Conservation (phyloP, 768 basidiomycete species). For the Panaeolus papilionaceus region DNA sequence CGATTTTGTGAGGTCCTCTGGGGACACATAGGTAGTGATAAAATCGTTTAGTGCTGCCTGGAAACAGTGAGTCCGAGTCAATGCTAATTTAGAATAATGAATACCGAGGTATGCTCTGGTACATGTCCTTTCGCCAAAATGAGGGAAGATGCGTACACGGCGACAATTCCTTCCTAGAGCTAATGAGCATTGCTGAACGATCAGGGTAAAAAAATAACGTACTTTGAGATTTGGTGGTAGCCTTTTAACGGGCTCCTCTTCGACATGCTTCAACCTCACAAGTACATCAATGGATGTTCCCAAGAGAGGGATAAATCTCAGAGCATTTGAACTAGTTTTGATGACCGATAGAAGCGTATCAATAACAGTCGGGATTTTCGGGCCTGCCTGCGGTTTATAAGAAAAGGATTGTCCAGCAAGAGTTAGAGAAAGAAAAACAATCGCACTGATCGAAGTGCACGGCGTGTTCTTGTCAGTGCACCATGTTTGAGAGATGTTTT, state of each 20-base stretch:
- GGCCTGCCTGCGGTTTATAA: constrained; percentile 38
- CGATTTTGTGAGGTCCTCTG: constrained; percentile 54
- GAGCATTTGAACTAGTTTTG: constrained; percentile 52
- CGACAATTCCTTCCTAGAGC: constrained; percentile 60
- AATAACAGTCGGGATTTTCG: constrained; percentile 56
- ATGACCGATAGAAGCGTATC: constrained; percentile 55
- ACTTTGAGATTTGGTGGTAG: constrained; percentile 57
- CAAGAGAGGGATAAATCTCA: constrained; percentile 56
- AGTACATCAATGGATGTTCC: constrained; percentile 76
- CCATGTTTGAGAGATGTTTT: constrained; percentile 69
- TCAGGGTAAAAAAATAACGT: constrained; percentile 10
- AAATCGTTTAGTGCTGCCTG: constrained; percentile 69
- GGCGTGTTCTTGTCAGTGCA: constrained; percentile 62
- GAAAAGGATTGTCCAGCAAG: neutral
- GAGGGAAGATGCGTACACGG: constrained; percentile 63
- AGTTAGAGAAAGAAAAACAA: neutral
- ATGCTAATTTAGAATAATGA: constrained; percentile 26
- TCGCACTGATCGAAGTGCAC: constrained; percentile 72
- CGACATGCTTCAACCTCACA: constrained; percentile 66
- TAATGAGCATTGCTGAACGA: constrained; percentile 1
- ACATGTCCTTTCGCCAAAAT: constrained; percentile 72
- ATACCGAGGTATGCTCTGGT: constrained; percentile 63
- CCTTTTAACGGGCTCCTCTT: constrained; percentile 46
- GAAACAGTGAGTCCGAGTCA: constrained; percentile 17
- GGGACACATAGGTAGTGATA: constrained; percentile 55